Base-by-base conservation (phyloP, 352 stramenopile species). In the Thalassiosira mediterranea region DNA sequence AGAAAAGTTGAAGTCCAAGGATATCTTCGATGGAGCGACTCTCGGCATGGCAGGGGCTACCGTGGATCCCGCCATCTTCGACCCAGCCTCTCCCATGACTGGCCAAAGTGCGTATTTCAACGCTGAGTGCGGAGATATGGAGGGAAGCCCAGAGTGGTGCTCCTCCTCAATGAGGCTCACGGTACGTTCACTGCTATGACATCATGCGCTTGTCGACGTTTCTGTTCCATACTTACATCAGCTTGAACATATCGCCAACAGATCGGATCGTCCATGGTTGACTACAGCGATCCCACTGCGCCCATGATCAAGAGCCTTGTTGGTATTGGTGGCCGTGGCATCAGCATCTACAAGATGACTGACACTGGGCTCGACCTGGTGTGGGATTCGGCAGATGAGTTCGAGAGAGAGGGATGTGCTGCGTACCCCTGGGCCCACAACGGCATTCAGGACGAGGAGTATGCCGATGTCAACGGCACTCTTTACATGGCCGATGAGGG, bases 341-440 rank as follows among this genome's bases (percentile, higher is more conserved):
- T 87, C 15, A 72, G 38, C 38, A 66, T 88, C 26, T 88, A 72
- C 48, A 61, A 71, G 32, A 34, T 85, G 5, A 59, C 51, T 5
- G 60, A 71, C 51, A 53, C 70, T 3, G 53, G 37, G 26, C 40
- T 74, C 29, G 56, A 72, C 3, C 40, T 88, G 4, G 63, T 88
- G 52, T 85, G 70, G 75, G 76, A 85, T 37, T 68, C 47, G 5
- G 64, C 17, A n/a, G 48, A 59, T 40, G 69, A 81, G 17, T 77
- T 84, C 28, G 76, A 84, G 62, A 51, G 11, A 59, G 62, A 76
- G 31, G 70, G 72, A 19, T 84, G 69, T 17, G 52, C 57, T 44
- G 68, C 42, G 40, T 75, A 25, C 63, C 79, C 79, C 26, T 87
- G 74, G 74, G 54, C 79, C 25, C 74, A 87, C 70, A 87, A 87